Evolutionary conservation across 2,329 filamentous ascomycete species (phyloP).

Genomic region (Dothideomycetes sp.): DNA sequence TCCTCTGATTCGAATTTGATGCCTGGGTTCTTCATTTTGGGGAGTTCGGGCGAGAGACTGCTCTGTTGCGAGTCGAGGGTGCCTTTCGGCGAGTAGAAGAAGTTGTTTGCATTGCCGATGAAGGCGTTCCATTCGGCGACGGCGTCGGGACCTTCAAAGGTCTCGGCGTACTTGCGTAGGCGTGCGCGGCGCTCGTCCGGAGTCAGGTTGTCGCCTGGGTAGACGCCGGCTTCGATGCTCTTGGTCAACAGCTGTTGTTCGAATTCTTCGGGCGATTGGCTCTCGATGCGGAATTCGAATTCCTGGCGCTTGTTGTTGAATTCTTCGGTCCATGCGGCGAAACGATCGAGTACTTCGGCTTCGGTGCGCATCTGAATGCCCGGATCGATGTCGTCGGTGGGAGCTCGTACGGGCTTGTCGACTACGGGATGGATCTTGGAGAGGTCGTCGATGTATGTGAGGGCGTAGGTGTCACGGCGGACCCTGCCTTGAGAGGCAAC

Average conservation of each 20-base stretch:
- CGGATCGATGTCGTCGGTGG: conserved; percentile 42
- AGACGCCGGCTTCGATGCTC: conserved; percentile 14
- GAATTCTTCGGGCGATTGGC: conserved; percentile 19
- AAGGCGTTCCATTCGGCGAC: conserved; percentile 34
- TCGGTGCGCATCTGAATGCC: conserved; percentile 52
- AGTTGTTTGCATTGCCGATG: conserved; percentile 35
- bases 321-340: conserved; percentile 33
- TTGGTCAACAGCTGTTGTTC: conserved; percentile 19
- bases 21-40: conserved; percentile 34
- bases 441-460: conserved; percentile 77
- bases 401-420: conserved; percentile 50
- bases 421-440: conserved; percentile 65
- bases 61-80: conserved; percentile 38
- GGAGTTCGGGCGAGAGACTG: conserved; percentile 43
- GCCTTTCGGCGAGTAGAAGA: conserved; percentile 39
- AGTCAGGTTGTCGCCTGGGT: conserved; percentile 21
- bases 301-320: conserved; percentile 12
- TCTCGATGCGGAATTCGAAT: conserved; percentile 31
- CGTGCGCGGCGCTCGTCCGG: conserved; percentile 15
- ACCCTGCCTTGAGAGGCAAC: conserved; percentile 62
- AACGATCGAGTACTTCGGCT: conserved; percentile 53
- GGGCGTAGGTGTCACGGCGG: conserved; percentile 61
- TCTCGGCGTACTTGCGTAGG: conserved; percentile 13
- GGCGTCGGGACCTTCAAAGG: conserved; percentile 35
- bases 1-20: conserved; percentile 28